Conservation (phyloP, 768 basidiomycete genomes). For the Daedaleopsis sinensis region DNA sequence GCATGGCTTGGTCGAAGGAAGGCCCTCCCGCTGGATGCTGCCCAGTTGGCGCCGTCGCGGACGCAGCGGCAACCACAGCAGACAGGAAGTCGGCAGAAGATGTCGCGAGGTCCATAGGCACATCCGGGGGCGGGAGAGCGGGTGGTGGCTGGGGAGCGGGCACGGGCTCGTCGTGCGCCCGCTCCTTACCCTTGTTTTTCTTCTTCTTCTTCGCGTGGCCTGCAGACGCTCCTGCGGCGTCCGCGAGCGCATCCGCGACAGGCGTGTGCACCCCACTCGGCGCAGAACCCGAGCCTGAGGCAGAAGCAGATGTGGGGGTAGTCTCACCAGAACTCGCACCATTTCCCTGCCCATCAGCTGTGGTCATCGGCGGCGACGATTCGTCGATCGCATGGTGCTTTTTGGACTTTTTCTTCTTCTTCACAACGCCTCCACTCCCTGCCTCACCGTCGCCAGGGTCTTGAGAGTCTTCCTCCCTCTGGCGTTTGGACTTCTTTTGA, state of each 20-base stretch:
- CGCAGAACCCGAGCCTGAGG: constrained; percentile 20
- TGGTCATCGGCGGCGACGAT: not conserved
- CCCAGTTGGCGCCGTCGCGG: constrained; percentile 42
- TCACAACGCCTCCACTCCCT: constrained; percentile 14
- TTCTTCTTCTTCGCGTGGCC: constrained; percentile 36
- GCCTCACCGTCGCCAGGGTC: constrained; percentile 7
- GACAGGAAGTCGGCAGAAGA: constrained; percentile 63
- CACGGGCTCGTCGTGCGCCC: constrained; percentile 32
- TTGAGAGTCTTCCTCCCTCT: constrained; percentile 19
- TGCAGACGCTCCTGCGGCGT: not conserved
- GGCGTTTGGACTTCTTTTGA: constrained; percentile 40
- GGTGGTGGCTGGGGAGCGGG: constrained; percentile 3
- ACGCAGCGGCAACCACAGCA: constrained; percentile 66
- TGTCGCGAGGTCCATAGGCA: constrained; percentile 37
- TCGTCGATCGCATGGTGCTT: constrained; percentile 12
- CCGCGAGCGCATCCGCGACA: constrained; percentile 18
- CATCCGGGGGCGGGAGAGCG: constrained; percentile 4
- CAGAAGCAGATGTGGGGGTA: constrained; percentile 30
- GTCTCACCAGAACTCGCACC: constrained; percentile 31
- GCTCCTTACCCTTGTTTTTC: constrained; percentile 39
- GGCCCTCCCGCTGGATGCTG: constrained; percentile 20
- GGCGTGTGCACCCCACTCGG: not conserved
- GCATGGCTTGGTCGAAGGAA: constrained; percentile 28
- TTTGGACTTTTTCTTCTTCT: constrained; percentile 40
- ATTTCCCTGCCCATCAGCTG: not conserved